Conservation (phyloP, 768 basidiomycete genomes). For the Chiua virens region DNA sequence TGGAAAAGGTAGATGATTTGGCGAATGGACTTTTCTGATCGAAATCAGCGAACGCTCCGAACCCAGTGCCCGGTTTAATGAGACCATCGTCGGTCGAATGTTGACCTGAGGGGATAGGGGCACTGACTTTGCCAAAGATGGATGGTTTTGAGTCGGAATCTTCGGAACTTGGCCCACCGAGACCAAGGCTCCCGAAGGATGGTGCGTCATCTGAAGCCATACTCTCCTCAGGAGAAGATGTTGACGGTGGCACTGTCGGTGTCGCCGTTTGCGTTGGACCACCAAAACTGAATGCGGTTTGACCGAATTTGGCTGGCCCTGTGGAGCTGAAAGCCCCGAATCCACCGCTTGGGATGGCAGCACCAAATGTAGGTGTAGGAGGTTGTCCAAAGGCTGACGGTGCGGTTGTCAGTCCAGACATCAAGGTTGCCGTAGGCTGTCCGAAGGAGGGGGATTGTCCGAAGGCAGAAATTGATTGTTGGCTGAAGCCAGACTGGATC, state of each 20-base stretch:
- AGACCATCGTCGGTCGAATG: slow-evolving; percentile 18
- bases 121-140: slow-evolving; percentile 32
- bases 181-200: slow-evolving; percentile 32
- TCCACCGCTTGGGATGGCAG: slow-evolving; percentile 20
- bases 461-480: slow-evolving; percentile 25
- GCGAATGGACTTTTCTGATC: slow-evolving; percentile 29
- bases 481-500: slow-evolving; percentile 11
- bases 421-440: slow-evolving; percentile 6
- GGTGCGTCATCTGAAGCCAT: slow-evolving; percentile 35
- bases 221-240: slow-evolving; percentile 24
- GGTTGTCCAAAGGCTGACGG: slow-evolving; percentile 23
- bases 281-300: slow-evolving; percentile 25
- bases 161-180: slow-evolving; percentile 26
- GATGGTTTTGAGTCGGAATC: slow-evolving; percentile 27
- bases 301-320: slow-evolving; percentile 34
- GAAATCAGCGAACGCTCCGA: slow-evolving; percentile 29
- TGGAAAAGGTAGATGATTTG: slow-evolving; percentile 22
- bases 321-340: slow-evolving; percentile 36
- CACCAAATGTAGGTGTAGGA: slow-evolving; percentile 19
- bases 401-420: slow-evolving; percentile 14
- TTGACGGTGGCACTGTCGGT: background rate
- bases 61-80: slow-evolving; percentile 37
- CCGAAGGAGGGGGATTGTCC: slow-evolving; percentile 24
- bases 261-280: slow-evolving; percentile 6
- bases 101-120: slow-evolving; percentile 7